phyloP scores from a whole-genome alignment of 2,329 filamentous ascomycete species.

The Lasiodiplodia citricola region DNA sequence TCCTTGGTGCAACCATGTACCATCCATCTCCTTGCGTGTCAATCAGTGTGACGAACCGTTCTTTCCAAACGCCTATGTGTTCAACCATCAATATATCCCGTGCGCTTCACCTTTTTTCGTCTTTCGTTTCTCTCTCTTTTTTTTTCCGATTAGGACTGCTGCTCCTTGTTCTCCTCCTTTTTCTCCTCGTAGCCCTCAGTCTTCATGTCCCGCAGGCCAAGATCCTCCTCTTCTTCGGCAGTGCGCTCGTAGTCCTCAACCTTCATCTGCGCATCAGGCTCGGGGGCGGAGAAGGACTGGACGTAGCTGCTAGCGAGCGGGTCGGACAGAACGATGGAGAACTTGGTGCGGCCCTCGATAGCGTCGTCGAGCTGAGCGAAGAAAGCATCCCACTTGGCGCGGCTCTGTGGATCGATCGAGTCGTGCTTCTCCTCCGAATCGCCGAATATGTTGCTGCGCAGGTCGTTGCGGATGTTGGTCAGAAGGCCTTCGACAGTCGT shows the following conservation, averaged over 20 bases:
- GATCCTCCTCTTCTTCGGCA: slow-evolving; percentile 89
- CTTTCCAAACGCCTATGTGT: background rate
- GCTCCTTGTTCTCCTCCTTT: slow-evolving; percentile 28
- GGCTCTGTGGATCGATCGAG: slow-evolving; percentile 70
- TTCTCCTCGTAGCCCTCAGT: slow-evolving; percentile 71
- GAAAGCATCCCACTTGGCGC: slow-evolving; percentile 78
- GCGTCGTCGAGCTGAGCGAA: slow-evolving; percentile 78
- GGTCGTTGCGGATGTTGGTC: slow-evolving; percentile 88
- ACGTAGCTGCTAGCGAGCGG: slow-evolving; percentile 93
- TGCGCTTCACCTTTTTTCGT: background rate
- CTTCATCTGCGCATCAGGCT: slow-evolving; percentile 82
- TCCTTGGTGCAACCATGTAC: background rate
- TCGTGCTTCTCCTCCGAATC: slow-evolving; percentile 63
- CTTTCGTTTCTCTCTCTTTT: background rate
- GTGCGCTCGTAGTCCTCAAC: slow-evolving; percentile 85
- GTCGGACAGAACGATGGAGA: slow-evolving; percentile 83
- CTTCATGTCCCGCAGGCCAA: slow-evolving; percentile 92
- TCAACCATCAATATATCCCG: background rate
- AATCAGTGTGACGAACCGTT: background rate
- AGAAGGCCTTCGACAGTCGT: slow-evolving; percentile 95
- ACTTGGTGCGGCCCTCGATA: slow-evolving; percentile 79
- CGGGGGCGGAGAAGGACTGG: slow-evolving; percentile 79
- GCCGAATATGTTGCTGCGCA: slow-evolving; percentile 81
- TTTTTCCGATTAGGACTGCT: background rate
- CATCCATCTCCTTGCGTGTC: background rate